Evolutionary conservation across 176 grass and related monocot genomes (phyloP).

Genomic region (Rhipidocladum racemiflorum): DNA sequence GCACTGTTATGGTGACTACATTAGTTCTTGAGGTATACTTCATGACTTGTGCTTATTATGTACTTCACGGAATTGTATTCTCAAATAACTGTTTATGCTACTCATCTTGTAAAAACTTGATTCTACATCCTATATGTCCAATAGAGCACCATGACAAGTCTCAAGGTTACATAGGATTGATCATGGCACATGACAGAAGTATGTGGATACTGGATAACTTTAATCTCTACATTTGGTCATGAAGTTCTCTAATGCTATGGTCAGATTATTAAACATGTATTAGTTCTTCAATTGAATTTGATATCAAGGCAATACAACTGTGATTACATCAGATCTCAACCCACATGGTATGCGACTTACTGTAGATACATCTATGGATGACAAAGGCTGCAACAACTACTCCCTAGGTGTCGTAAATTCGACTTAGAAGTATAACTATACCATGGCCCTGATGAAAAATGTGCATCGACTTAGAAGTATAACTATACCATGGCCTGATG

Average conservation of each 20-base stretch:
- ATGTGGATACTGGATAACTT: neutral
- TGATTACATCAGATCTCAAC: neutral
- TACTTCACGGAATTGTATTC: neutral
- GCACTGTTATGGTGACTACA: conserved; percentile 98
- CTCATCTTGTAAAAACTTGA: neutral
- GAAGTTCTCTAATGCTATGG: neutral
- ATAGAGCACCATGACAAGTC: neutral
- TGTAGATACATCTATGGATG: neutral
- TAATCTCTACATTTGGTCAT: neutral
- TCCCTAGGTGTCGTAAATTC: neutral
- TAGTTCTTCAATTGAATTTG: neutral
- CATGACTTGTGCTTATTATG: neutral
- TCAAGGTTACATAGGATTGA: neutral
- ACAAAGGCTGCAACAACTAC: neutral
- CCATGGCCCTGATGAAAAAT: neutral
- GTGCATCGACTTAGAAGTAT: neutral
- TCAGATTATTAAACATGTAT: neutral
- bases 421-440: neutral
- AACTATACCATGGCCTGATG: too few species aligned
- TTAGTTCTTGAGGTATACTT: conserved; percentile 92
- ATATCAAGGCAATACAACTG: neutral
- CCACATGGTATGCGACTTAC: neutral
- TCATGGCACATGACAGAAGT: neutral
- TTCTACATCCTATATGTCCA: neutral
- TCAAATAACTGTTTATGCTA: neutral